Percentiles rank a stretch among this genome's conserved stretches.
phyloP scores from a whole-genome alignment of 176 grass and related monocot species.

The Zoysia japonica region DNA sequence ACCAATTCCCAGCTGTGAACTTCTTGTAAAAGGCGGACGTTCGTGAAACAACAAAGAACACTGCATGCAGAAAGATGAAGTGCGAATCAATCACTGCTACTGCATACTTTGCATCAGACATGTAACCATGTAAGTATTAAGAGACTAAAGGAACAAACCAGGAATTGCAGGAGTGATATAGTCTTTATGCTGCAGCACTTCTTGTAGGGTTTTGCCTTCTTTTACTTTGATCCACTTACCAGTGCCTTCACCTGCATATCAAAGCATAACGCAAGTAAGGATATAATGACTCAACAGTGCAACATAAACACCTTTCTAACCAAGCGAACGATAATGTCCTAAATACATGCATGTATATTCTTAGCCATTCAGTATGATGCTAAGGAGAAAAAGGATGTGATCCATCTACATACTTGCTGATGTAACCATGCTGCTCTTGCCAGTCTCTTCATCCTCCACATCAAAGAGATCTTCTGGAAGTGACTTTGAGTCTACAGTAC shows the following conservation, averaged over 20 bases:
- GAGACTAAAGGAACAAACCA: slow-evolving; percentile 49
- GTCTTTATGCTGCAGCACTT: slow-evolving; percentile 59
- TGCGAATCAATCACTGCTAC: neutral
- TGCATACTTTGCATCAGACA: neutral
- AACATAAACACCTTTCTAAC: neutral
- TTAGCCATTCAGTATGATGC: neutral
- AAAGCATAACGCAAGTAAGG: slow-evolving; percentile 22
- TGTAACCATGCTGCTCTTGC: slow-evolving; percentile 24
- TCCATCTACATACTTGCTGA: slow-evolving; percentile 46
- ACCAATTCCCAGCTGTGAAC: slow-evolving; percentile 80
- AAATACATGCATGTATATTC: neutral
- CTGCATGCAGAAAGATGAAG: slow-evolving; percentile 40
- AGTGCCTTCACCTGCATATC: slow-evolving; percentile 43
- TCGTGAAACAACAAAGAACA: slow-evolving; percentile 89
- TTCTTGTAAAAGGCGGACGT: slow-evolving; percentile 73
- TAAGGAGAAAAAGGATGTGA: neutral
- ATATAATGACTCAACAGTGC: neutral
- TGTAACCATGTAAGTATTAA: neutral
- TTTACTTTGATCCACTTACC: slow-evolving; percentile 73
- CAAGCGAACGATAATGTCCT: neutral
- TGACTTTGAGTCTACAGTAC: slow-evolving; percentile 46
- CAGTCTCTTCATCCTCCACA: slow-evolving; percentile 44
- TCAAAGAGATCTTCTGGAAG: slow-evolving; percentile 56
- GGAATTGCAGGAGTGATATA: slow-evolving; percentile 73
- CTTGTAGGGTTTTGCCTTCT: slow-evolving; percentile 73